A percentile compares a stretch with the other conserved stretches of the same genome.
phyloP scores from a whole-genome alignment of 2,329 filamentous ascomycete genomes.

The Periglandula ipomoeae region DNA sequence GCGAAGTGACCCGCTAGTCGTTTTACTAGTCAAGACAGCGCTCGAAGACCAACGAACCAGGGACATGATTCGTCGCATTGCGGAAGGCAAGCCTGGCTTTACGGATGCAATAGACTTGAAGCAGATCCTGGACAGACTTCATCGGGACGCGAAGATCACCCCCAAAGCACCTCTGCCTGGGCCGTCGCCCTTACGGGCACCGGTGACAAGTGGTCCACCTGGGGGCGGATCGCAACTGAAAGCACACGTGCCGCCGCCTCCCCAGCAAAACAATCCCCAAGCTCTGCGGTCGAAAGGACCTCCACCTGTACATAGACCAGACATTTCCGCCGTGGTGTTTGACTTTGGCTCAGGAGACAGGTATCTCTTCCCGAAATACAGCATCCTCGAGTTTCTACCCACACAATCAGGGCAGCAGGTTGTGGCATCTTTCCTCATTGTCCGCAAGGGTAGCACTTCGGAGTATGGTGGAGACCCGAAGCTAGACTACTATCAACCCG shows the following conservation, averaged over 20 bases:
- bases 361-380: constrained; percentile 70
- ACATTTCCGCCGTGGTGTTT: constrained; percentile 58
- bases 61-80: constrained; percentile 45
- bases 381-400: constrained; percentile 59
- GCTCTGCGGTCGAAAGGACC: constrained; percentile 53
- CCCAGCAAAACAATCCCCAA: constrained; percentile 33
- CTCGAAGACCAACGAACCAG: constrained; percentile 41
- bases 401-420: constrained; percentile 46
- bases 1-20: constrained; percentile 46
- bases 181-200: constrained; percentile 19
- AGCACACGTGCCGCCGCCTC: constrained; percentile 19
- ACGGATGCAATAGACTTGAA: constrained; percentile 47
- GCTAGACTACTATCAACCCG: constrained; percentile 67
- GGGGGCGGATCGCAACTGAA: constrained; percentile 21
- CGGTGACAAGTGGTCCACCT: constrained; percentile 19
- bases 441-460: constrained; percentile 59
- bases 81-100: constrained; percentile 39
- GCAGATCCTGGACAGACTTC: constrained; percentile 38
- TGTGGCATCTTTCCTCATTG: constrained; percentile 68
- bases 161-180: constrained; percentile 18
- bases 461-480: constrained; percentile 55
- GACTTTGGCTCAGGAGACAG: constrained; percentile 67
- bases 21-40: constrained; percentile 47
- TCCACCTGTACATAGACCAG: constrained; percentile 43
- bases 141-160: constrained; percentile 31